Conservation (phyloP, 2,329 filamentous ascomycete genomes). For the Harringtonia lauricola region DNA sequence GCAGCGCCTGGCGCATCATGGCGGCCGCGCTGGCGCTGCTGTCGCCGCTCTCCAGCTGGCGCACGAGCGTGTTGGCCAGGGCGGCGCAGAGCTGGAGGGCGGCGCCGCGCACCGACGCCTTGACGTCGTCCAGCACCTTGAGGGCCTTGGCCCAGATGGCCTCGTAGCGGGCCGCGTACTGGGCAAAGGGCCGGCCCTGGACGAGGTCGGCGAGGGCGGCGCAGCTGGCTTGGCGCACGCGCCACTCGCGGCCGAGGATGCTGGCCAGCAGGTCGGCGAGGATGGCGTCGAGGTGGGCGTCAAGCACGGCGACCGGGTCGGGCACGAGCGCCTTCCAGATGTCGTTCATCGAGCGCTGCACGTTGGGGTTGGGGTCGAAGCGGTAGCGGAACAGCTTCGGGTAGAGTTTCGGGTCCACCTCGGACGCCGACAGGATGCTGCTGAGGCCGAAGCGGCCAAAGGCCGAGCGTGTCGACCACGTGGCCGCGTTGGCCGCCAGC, state of each 20-base stretch:
- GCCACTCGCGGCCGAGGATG: conserved; percentile 85
- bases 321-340: conserved; percentile 97
- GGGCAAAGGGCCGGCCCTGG: conserved; percentile 62
- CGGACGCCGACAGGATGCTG: conserved; percentile 79
- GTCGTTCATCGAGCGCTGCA: conserved; percentile 90
- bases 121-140: conserved; percentile 93
- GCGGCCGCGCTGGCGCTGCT: conserved; percentile 37
- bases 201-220: conserved; percentile 80
- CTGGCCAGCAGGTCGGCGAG: conserved; percentile 78
- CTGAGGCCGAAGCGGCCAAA: conserved; percentile 92
- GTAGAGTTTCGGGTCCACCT: conserved; percentile 85
- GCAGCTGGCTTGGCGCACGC: conserved; percentile 85
- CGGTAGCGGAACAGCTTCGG: conserved; percentile 90
- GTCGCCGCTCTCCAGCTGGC: conserved; percentile 68
- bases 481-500: conserved; percentile 85
- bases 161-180: conserved; percentile 76
- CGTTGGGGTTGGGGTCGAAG: conserved; percentile 90
- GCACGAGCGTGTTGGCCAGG: conserved; percentile 74
- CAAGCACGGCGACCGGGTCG: conserved; percentile 65
- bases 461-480: conserved; percentile 93
- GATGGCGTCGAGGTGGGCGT: conserved; percentile 77
- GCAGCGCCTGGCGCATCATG: conserved; percentile 79
- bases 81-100: conserved; percentile 74
- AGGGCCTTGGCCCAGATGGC: conserved; percentile 79
- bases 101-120: conserved; percentile 72